Evolutionary conservation across 768 basidiomycete genomes (phyloP).

Genomic region (Glaciozyma antarctica): DNA sequence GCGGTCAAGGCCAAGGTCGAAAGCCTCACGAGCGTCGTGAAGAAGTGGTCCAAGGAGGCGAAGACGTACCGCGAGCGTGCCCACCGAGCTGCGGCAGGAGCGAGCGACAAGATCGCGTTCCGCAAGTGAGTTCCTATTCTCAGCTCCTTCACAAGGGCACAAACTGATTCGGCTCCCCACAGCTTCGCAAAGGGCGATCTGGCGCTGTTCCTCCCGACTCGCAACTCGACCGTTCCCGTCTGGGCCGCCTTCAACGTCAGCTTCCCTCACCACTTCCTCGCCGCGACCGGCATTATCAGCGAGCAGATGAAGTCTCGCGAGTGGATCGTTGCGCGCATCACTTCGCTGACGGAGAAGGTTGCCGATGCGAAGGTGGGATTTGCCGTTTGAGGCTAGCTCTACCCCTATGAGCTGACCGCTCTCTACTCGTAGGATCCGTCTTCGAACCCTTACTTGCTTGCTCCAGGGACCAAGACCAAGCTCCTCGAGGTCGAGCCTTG

Average conservation of each 20-base stretch:
- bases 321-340: constrained; percentile 87
- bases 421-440: constrained; percentile 53
- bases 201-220: constrained; percentile 87
- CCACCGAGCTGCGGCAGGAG: constrained; percentile 19
- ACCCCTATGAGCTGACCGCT: constrained; percentile 44
- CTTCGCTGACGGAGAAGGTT: constrained; percentile 72
- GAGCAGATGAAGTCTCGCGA: constrained; percentile 84
- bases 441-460: constrained; percentile 80
- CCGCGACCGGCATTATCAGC: constrained; percentile 71
- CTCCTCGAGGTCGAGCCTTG: constrained; percentile 90
- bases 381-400: not conserved
- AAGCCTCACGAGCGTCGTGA: constrained; percentile 56
- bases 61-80: constrained; percentile 92
- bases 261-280: constrained; percentile 94
- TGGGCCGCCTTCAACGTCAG: constrained; percentile 99
- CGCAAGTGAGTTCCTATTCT: constrained; percentile 48
- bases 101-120: constrained; percentile 88
- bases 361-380: constrained; percentile 63
- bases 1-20: constrained; percentile 53
- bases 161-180: not conserved
- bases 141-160: too few relatives aligned
- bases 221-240: constrained; percentile 82
- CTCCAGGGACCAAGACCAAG: constrained; percentile 83
- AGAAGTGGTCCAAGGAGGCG: constrained; percentile 96
- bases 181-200: constrained; percentile 84